phyloP scores from a whole-genome alignment of 2,329 filamentous ascomycete species.

The Calcarisporium arbuscula region DNA sequence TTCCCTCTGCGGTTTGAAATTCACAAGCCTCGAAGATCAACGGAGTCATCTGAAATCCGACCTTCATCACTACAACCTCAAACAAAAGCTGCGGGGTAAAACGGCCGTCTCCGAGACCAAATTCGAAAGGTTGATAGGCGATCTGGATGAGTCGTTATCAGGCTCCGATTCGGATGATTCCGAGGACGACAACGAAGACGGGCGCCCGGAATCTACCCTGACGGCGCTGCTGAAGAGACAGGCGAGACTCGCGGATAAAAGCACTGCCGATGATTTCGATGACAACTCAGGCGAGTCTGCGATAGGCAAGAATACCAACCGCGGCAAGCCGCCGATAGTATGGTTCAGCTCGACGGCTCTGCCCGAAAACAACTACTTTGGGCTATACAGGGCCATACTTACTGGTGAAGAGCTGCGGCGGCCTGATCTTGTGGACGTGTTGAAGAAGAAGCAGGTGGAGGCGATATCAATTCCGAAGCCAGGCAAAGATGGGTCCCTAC shows the following conservation, averaged over 20 bases:
- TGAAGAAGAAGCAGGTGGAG: slow-evolving; percentile 71
- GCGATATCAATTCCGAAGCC: slow-evolving; percentile 50
- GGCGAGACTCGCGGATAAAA: slow-evolving; percentile 60
- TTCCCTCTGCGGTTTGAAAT: slow-evolving; percentile 69
- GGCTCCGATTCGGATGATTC: slow-evolving; percentile 72
- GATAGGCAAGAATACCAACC: slow-evolving; percentile 44
- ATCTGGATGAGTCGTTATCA: slow-evolving; percentile 86
- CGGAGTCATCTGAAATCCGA: slow-evolving; percentile 83
- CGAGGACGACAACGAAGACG: slow-evolving; percentile 57
- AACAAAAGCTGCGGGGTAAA: slow-evolving; percentile 75
- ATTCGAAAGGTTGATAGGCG: slow-evolving; percentile 78
- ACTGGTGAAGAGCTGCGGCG: slow-evolving; percentile 62
- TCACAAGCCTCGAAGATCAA: slow-evolving; percentile 71
- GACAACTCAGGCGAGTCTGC: too few species aligned
- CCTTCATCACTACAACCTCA: slow-evolving; percentile 89
- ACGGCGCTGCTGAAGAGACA: slow-evolving; percentile 76
- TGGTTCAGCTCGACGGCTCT: slow-evolving; percentile 79
- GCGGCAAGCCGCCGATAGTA: slow-evolving; percentile 67
- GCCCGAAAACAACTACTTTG: slow-evolving; percentile 73
- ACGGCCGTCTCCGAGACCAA: slow-evolving; percentile 69
- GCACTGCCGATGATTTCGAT: slow-evolving; percentile 38
- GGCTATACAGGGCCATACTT: slow-evolving; percentile 79
- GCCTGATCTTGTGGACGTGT: slow-evolving; percentile 54
- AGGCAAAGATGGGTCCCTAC: slow-evolving; percentile 51
- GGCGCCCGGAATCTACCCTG: slow-evolving; percentile 60